Evolutionary conservation across 768 basidiomycete species (phyloP), one percentile per base, ranked within the genome.

Genomic region (Serendipita sp.): DNA sequence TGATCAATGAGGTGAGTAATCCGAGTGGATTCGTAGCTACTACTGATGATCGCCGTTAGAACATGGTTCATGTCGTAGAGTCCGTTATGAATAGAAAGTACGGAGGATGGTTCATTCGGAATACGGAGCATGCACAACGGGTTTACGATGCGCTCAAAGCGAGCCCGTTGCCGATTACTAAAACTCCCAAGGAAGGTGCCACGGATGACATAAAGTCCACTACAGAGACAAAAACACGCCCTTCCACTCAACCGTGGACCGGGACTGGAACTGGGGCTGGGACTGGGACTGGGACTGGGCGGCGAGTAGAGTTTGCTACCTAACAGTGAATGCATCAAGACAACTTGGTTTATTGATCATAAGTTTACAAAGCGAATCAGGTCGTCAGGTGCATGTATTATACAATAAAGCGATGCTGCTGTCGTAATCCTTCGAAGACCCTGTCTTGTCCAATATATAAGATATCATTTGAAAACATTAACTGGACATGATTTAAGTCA

Each of bases 31-130:
- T 23, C 32, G 48, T 52, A 5, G 32, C 18, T 52, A 52, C n/a
- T 52, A n/a, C 35, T 3, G 3, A 34, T 11, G 38, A 41, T 13
- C 5, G 13, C 41, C 13, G 7, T 28, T 69, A 97, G 94, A 91
- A 93, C 73, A 94, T 94, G 88, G 88, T 98, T 5, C 90, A 95
- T 69, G 92, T 98, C 68, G 87, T 90, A 2, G 94, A 98, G 74
- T 92, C 91, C 23, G 96, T 91, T 0, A 85, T 95, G 18, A 92
- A 93, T 15, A 78, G 95, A 52, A 85, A 92, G 58, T 97, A 91
- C 74, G 95, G 92, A 2, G 91, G 92, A 44, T 96, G 92, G 90
- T 97, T 97, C 77, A 94, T 97, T 75, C 86, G 92, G 69, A 91
- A 94, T 74, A 90, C 91, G 3, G 93, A 96, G 74, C 84, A 92